Evolutionary conservation across 768 basidiomycete species (phyloP).

Genomic region (Kwoniella botswanensis): DNA sequence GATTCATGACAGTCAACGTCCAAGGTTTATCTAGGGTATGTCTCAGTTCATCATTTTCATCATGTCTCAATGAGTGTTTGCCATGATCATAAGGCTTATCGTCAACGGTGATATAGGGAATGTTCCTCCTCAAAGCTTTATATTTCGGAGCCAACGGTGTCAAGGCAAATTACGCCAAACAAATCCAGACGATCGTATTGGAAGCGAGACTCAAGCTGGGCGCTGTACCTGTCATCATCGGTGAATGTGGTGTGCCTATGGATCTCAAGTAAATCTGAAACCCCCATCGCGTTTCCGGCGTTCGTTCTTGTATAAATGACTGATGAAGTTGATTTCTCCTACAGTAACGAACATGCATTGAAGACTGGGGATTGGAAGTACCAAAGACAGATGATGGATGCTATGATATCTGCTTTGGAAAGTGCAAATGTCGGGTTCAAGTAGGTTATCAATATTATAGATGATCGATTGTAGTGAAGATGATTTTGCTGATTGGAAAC

Average conservation of each 20-base stretch:
- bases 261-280: constrained; percentile 80
- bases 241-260: constrained; percentile 95
- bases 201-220: constrained; percentile 72
- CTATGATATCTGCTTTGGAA: constrained; percentile 82
- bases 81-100: not conserved
- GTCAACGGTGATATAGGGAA: constrained; percentile 65
- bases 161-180: constrained; percentile 78
- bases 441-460: constrained; percentile 62
- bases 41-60: not conserved
- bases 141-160: constrained; percentile 87
- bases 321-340: not conserved
- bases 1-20: constrained; percentile 87
- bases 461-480: not conserved
- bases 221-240: constrained; percentile 81
- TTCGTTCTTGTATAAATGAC: not conserved
- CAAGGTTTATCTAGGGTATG: constrained; percentile 85
- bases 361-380: constrained; percentile 72
- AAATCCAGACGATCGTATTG: constrained; percentile 78
- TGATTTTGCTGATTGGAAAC: not conserved
- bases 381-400: constrained; percentile 94
- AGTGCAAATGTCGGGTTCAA: constrained; percentile 78
- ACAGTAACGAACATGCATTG: constrained; percentile 74
- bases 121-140: constrained; percentile 77
- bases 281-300: not conserved
- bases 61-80: not conserved